These are phyloP conservation scores for Solanum sejunctum DNA, from an alignment of 257 asterid genomes.

Conservation along the genomic window DNA sequence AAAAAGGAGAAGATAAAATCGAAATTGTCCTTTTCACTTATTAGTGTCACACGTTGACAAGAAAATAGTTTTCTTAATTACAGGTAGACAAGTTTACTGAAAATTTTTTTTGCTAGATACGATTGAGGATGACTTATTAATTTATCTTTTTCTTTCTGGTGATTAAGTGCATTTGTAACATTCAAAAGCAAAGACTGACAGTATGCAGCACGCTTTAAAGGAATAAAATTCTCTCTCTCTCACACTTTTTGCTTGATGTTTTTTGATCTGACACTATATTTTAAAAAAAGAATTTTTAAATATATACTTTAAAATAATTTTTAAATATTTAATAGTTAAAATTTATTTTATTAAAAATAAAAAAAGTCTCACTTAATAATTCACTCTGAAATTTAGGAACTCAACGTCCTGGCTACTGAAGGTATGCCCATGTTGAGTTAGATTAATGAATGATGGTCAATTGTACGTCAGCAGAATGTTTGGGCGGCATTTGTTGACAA, in stretches of 20 bases:
- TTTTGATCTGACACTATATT: no score
- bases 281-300: no score
- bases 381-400: background rate
- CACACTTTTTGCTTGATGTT: no score
- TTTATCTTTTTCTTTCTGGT: background rate
- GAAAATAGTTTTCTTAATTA: background rate
- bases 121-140: background rate
- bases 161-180: background rate
- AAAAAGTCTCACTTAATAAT: background rate
- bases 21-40: background rate
- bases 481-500: background rate
- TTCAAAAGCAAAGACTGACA: background rate
- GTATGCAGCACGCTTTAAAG: background rate
- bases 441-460: background rate
- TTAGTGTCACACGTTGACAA: background rate
- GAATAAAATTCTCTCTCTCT: background rate
- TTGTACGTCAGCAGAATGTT: background rate
- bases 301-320: no score
- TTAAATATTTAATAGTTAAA: no score
- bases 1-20: background rate
- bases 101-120: background rate
- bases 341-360: no score
- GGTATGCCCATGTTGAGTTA: background rate
- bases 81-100: background rate
- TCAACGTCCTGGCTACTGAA: background rate